Evolutionary conservation across 2,329 filamentous ascomycete species (phyloP).

Genomic region (Paraconiothyrium brasiliense): DNA sequence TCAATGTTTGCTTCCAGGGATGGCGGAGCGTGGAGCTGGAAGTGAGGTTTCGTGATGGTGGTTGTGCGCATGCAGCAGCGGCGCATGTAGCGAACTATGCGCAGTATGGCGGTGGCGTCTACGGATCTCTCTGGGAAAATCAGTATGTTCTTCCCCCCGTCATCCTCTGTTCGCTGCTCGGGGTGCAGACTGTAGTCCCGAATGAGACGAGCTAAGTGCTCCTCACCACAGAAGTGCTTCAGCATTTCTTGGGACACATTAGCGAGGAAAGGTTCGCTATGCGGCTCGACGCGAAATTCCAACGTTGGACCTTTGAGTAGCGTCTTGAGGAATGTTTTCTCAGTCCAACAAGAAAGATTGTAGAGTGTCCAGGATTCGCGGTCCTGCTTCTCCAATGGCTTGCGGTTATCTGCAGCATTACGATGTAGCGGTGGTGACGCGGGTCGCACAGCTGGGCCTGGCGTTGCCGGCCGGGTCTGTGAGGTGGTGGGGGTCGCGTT

Average conservation of each 20-base stretch:
- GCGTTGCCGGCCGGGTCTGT: neutral
- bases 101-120: neutral
- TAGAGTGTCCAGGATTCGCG: conserved; percentile 6
- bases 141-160: neutral
- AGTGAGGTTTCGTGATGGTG: conserved; percentile 7
- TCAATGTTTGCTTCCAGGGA: conserved; percentile 8
- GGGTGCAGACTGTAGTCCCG: neutral
- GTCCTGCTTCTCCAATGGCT: neutral
- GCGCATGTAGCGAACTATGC: conserved; percentile 7
- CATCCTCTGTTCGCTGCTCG: neutral
- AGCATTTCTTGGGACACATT: conserved; percentile 1
- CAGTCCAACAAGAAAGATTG: neutral
- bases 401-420: neutral
- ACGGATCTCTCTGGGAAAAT: neutral
- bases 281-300: neutral
- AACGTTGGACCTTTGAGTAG: neutral
- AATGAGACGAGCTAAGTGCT: neutral
- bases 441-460: neutral
- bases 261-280: neutral
- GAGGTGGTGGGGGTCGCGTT: neutral
- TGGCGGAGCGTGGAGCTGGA: conserved; percentile 3
- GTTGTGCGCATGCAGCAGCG: conserved; percentile 10
- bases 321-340: neutral
- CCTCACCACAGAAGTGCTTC: conserved; percentile 1
- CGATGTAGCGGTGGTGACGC: conserved; percentile 2